Base-by-base conservation (phyloP, 805 yeast species). In the Sugiyamaella marilandica region DNA sequence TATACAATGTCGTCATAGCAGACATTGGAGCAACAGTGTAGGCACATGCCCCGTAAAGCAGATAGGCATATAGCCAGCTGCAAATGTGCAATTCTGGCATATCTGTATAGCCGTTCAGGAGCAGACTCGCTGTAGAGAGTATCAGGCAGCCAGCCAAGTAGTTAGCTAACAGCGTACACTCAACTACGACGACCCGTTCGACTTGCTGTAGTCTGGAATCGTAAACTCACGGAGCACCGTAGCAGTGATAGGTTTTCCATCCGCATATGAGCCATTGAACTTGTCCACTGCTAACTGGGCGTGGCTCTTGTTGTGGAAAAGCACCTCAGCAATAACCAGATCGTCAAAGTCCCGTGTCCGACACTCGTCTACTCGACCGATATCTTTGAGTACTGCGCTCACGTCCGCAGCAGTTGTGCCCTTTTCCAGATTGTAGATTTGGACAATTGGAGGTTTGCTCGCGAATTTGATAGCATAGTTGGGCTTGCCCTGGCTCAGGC, bases 211-310 rank as follows among this genome's bases (percentile, higher is more conserved):
- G 16, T 26, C 29, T 9, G 39, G 43, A 19, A 62, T 59, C 26
- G 50, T 46, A 49, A 55, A 55, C 29, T 54, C 48, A 44, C 58
- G 52, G 33, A 55, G 62, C 13, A 74, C 64, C 18, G 60, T 63
- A 1, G 71, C 75, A 39, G 62, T 61, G 9, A 77, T 55, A 1
- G 66, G 65, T 47, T 76, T 64, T 11, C 80, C 80, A 59, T 79
- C 81, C 10, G 81, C 80, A n/a, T 67, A 54, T 1, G 75, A 76
- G 5, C 74, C 73, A 54, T 79, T 65, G 33, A 78, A 66, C 36
- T 62, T 55, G 16, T 56, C 55, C 14, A 62, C 62, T 0, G 75
- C 75, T 2, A 49, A 53, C 10, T 62, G 59, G 26, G 78, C 61
- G 0, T 59, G 58, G 1, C 70, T 65, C 13, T 24, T n/a, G 29